Conservation (phyloP, 768 basidiomycete genomes). For the Clavulina sp. region DNA sequence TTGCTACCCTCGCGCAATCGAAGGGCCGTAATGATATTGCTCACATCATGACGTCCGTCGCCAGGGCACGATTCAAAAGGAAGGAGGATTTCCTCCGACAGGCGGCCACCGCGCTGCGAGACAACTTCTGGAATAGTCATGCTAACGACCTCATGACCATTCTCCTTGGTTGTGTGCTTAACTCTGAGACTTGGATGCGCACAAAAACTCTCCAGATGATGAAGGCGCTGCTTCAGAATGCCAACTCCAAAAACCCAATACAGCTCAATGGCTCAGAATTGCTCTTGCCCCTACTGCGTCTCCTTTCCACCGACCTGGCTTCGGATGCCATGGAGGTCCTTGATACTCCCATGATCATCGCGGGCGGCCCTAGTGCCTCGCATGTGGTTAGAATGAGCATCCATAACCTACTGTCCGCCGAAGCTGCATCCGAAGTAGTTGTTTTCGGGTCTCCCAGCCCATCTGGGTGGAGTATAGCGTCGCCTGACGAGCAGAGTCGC, state of each 20-base stretch:
- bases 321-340: constrained; percentile 81
- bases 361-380: constrained; percentile 43
- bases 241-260: constrained; percentile 57
- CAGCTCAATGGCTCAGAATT: constrained; percentile 68
- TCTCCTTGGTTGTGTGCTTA: constrained; percentile 73
- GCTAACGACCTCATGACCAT: constrained; percentile 73
- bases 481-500: constrained; percentile 39
- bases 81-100: constrained; percentile 89
- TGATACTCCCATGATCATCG: constrained; percentile 72
- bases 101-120: constrained; percentile 67
- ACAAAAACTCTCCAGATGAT: constrained; percentile 74
- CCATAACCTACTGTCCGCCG: constrained; percentile 30
- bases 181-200: constrained; percentile 63
- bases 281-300: constrained; percentile 75
- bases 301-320: constrained; percentile 77
- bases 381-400: constrained; percentile 89
- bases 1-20: constrained; percentile 50
- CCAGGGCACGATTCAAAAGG: constrained; percentile 73
- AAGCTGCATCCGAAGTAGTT: constrained; percentile 38
- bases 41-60: constrained; percentile 79
- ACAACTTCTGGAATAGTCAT: constrained; percentile 31
- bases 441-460: constrained; percentile 69
- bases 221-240: constrained; percentile 74
- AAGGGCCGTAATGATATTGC: constrained; percentile 65
- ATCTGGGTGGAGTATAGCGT: constrained; percentile 77